Conservation (phyloP, 73 alveolate species). For the Symbiodinium pilosum region DNA sequence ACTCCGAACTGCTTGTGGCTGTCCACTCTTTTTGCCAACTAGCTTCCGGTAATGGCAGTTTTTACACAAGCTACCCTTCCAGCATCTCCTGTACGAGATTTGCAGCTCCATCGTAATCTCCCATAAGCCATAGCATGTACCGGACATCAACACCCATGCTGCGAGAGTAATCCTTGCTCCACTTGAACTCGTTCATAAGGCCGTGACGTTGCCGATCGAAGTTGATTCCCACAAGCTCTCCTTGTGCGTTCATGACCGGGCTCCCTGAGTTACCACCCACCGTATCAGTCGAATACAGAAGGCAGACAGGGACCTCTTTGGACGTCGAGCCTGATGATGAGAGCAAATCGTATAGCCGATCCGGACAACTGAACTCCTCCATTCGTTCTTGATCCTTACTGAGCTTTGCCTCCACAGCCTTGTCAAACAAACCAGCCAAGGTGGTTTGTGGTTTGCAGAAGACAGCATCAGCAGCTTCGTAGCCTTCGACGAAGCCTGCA, state of each 20-base stretch:
- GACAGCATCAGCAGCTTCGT: slow-evolving; percentile 3
- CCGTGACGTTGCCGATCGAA: neutral
- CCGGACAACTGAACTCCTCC: slow-evolving; percentile 2
- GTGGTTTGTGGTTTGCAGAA: slow-evolving; percentile 5
- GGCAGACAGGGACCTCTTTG: neutral
- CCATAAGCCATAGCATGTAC: slow-evolving; percentile 8
- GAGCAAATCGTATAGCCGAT: neutral
- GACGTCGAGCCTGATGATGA: neutral
- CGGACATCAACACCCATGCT: slow-evolving; percentile 3
- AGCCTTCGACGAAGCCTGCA: slow-evolving; percentile 1
- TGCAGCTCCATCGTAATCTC: neutral
- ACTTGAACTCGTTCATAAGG: neutral
- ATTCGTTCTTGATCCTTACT: neutral
- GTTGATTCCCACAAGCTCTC: slow-evolving; percentile 1
- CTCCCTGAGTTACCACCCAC: slow-evolving; percentile 11
- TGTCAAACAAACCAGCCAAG: neutral
- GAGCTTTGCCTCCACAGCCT: slow-evolving; percentile 16
- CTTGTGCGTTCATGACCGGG: neutral
- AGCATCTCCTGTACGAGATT: neutral
- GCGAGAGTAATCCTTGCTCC: slow-evolving; percentile 1
- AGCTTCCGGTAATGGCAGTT: too few relatives aligned
- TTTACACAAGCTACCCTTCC: neutral
- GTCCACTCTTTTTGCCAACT: too few relatives aligned
- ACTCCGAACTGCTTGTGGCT: too few relatives aligned
- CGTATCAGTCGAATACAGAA: neutral